phyloP scores from a whole-genome alignment of 2,329 filamentous ascomycete species.

The Beauveria sp. region DNA sequence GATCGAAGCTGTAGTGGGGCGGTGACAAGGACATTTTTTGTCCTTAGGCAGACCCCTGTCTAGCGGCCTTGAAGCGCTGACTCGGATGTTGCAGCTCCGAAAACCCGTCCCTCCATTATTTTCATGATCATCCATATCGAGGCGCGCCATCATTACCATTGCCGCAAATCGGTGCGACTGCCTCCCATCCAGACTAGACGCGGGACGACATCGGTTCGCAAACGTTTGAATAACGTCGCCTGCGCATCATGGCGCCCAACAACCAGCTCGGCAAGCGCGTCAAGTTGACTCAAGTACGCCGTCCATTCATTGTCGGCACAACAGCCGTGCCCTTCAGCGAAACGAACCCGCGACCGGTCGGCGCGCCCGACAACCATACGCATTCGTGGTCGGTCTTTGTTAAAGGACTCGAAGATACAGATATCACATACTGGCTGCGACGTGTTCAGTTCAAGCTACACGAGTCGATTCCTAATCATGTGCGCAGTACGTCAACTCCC shows the following conservation, averaged over 20 bases:
- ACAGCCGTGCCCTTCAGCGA: slow-evolving; percentile 76
- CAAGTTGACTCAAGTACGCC: slow-evolving; percentile 56
- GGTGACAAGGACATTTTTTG: background rate
- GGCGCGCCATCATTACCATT: background rate
- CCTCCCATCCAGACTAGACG: background rate
- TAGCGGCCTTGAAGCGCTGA: background rate
- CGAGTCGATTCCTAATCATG: slow-evolving; percentile 88
- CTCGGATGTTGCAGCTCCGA: background rate
- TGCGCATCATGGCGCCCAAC: slow-evolving; percentile 48
- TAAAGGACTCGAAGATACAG: slow-evolving; percentile 78
- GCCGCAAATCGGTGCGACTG: background rate
- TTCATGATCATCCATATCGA: background rate
- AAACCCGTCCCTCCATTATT: background rate
- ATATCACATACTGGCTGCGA: slow-evolving; percentile 91
- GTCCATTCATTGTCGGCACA: slow-evolving; percentile 67
- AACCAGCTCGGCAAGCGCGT: slow-evolving; percentile 54
- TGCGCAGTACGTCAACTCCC: slow-evolving; percentile 54
- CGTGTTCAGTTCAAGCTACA: slow-evolving; percentile 98
- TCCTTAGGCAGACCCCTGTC: slow-evolving; percentile 8
- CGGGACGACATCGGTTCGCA: background rate
- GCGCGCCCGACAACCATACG: slow-evolving; percentile 82
- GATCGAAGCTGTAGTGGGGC: slow-evolving; percentile 11
- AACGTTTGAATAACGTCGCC: background rate
- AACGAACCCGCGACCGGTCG: slow-evolving; percentile 67
- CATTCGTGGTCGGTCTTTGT: slow-evolving; percentile 97